phyloP scores from a whole-genome alignment of 495 filamentous ascomycete genomes.

The Tetracladium setigerum region DNA sequence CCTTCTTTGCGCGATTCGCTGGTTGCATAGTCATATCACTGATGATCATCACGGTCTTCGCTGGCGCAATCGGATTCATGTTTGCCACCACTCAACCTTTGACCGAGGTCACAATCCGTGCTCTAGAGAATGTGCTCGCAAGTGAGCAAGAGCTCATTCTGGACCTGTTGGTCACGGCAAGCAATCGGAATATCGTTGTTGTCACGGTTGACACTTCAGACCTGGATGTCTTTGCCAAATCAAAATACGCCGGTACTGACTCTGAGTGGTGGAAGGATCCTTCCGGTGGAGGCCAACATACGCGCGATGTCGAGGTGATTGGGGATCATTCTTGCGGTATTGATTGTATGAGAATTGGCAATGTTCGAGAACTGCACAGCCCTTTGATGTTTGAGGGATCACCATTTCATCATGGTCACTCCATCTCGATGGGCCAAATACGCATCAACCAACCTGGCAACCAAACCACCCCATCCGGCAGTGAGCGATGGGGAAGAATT shows the following conservation, averaged over 20 bases:
- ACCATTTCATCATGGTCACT: conserved; percentile 59
- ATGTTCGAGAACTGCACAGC: conserved; percentile 79
- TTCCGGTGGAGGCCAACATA: conserved; percentile 13
- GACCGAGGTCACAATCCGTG: conserved; percentile 61
- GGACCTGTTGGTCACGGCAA: conserved; percentile 77
- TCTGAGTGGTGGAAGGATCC: conserved; percentile 63
- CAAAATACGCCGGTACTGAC: conserved; percentile 71
- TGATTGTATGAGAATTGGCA: conserved; percentile 83
- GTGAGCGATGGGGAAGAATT: conserved; percentile 85
- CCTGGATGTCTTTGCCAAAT: conserved; percentile 89
- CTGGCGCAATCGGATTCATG: conserved; percentile 78
- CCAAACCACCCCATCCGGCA: conserved; percentile 76
- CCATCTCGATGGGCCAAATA: conserved; percentile 71
- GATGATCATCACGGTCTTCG: conserved; percentile 67
- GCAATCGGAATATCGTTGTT: conserved; percentile 86
- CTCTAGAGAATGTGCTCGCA: conserved; percentile 81
- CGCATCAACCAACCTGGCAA: conserved; percentile 80
- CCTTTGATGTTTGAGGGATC: conserved; percentile 82
- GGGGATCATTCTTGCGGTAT: conserved; percentile 50
- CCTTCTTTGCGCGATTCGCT: conserved; percentile 63
- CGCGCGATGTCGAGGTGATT: conserved; percentile 57
- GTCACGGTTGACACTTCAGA: conserved; percentile 78
- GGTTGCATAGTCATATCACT: conserved; percentile 70
- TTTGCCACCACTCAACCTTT: conserved; percentile 87
- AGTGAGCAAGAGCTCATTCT: conserved; percentile 95